phyloP scores from a whole-genome alignment of 306 rosid genomes.

The Malus domestica region DNA sequence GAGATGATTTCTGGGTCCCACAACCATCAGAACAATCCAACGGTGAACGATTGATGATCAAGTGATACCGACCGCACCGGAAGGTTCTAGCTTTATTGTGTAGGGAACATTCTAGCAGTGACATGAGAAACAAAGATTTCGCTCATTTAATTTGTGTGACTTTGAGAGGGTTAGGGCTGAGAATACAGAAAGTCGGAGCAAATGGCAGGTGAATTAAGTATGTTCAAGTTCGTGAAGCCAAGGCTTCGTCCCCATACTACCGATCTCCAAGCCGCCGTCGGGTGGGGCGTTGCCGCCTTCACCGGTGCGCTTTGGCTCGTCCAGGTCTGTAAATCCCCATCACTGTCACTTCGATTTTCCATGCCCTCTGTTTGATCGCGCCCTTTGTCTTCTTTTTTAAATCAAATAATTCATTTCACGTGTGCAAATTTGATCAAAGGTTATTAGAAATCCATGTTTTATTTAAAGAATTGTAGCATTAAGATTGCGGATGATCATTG shows the following conservation, averaged over 20 bases:
- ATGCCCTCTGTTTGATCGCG: neutral
- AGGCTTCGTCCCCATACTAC: constrained; percentile 45
- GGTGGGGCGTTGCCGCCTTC: constrained; percentile 82
- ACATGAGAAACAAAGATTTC: constrained; percentile 2
- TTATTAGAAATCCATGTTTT: neutral
- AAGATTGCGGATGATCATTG: neutral
- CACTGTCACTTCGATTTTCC: neutral
- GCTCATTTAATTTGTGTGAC: neutral
- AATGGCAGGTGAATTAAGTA: constrained; percentile 43
- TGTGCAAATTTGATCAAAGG: neutral
- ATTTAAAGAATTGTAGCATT: neutral
- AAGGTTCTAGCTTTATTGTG: neutral
- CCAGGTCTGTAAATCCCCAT: constrained; percentile 31
- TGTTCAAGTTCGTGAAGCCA: constrained; percentile 26
- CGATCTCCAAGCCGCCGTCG: constrained; percentile 65
- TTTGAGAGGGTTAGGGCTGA: constrained; percentile 23
- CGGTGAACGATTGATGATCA: neutral
- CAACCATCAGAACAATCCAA: neutral
- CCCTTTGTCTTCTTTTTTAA: neutral
- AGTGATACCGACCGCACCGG: neutral
- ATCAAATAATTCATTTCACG: neutral
- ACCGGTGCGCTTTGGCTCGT: constrained; percentile 52
- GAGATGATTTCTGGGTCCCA: neutral
- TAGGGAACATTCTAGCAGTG: neutral
- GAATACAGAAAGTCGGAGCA: neutral